phyloP scores from a whole-genome alignment of 192 early-diverging fungal species.

The Coemansia sp. region DNA sequence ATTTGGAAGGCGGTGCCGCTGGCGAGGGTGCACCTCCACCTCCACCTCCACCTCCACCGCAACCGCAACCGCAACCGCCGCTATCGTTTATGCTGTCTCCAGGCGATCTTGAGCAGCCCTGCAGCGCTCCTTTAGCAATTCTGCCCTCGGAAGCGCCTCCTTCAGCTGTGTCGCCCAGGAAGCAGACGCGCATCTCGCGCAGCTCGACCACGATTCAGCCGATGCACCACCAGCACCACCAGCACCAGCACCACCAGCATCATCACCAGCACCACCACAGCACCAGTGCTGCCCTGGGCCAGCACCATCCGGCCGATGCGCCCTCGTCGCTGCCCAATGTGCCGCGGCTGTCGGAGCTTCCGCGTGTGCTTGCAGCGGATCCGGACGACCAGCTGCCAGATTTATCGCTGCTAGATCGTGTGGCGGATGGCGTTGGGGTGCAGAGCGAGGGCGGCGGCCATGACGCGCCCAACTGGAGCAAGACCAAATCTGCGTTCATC shows the following conservation, averaged over 20 bases:
- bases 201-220: conserved; percentile 3
- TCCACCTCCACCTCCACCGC: too few species aligned
- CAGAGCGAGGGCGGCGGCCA: conserved; percentile 74
- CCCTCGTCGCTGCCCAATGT: conserved; percentile 53
- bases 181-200: conserved; percentile 7
- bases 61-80: too few species aligned
- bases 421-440: conserved; percentile 57
- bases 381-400: conserved; percentile 52
- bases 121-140: conserved; percentile 4
- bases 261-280: conserved; percentile 8
- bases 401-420: conserved; percentile 39
- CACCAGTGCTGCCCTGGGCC: too few species aligned
- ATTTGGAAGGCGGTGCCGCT: neutral
- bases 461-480: conserved; percentile 91
- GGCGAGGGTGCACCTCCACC: neutral
- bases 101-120: neutral
- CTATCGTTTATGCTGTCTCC: neutral
- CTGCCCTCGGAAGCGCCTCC: too few species aligned
- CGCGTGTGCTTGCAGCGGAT: conserved; percentile 53
- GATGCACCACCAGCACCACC: conserved; percentile 2
- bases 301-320: conserved; percentile 38
- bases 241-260: conserved; percentile 3
- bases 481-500: conserved; percentile 72
- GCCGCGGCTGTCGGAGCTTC: conserved; percentile 48
- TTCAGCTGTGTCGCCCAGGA: neutral